These are phyloP conservation scores for Colletotrichum sp. DNA, from an alignment of 2,329 filamentous ascomycete genomes.

Conservation along the genomic window DNA sequence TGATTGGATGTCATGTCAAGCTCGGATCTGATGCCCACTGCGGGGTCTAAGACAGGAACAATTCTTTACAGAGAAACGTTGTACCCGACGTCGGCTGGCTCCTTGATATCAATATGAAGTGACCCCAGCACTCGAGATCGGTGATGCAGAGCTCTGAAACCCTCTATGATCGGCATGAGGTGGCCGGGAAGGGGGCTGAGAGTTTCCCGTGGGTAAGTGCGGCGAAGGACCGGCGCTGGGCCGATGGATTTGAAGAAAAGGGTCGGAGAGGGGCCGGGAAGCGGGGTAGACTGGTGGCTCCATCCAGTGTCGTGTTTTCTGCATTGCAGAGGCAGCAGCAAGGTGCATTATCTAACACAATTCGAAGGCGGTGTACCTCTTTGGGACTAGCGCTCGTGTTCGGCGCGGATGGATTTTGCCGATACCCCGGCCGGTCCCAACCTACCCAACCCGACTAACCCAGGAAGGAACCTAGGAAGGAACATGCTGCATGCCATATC, in stretches of 20 bases:
- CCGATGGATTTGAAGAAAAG: not conserved
- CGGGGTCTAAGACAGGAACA: not conserved
- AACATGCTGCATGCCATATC: not conserved
- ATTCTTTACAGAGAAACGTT: not conserved
- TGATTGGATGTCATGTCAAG: not conserved
- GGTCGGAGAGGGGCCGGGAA: not conserved
- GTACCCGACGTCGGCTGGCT: not conserved
- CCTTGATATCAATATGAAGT: no score
- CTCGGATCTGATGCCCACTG: not conserved
- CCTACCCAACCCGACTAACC: not conserved
- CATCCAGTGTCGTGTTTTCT: not conserved
- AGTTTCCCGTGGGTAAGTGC: not conserved
- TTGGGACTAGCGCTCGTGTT: not conserved
- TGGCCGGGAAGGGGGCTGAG: not conserved
- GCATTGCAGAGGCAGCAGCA: not conserved
- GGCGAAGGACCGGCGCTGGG: not conserved
- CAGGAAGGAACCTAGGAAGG: not conserved
- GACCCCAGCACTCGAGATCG: not conserved
- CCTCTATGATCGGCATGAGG: not conserved
- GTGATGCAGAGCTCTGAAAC: not conserved
- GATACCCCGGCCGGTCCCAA: not conserved
- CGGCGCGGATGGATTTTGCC: constrained; percentile 12
- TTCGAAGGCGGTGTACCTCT: not conserved
- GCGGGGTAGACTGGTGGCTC: not conserved
- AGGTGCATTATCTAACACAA: not conserved